Percentiles rank a stretch among this genome's conserved stretches.
These are phyloP conservation scores for Alternaria gansuensis DNA, from an alignment of 2,329 filamentous ascomycete genomes.

Conservation along the genomic window DNA sequence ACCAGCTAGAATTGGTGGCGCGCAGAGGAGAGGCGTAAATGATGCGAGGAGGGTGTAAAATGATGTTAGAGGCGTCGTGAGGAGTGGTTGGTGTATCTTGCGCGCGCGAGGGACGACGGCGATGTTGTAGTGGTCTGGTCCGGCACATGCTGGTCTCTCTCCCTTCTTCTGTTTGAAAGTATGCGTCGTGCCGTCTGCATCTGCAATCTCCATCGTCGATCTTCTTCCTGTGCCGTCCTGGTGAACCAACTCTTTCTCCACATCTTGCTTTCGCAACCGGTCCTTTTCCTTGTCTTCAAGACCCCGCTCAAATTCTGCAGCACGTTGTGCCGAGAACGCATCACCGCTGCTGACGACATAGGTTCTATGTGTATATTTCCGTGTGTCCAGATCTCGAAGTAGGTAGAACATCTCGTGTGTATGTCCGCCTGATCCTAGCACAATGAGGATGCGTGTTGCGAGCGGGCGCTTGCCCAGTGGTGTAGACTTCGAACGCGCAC, in stretches of 20 bases:
- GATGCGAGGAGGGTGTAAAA: constrained; percentile 72
- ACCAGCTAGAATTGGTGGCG: constrained; percentile 30
- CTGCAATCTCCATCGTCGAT: constrained; percentile 12
- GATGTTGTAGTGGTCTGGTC: constrained; percentile 66
- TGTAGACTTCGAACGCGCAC: constrained; percentile 33
- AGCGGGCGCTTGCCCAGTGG: constrained; percentile 38
- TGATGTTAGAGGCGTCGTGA: constrained; percentile 75
- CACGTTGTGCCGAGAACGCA: constrained; percentile 70
- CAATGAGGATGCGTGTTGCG: constrained; percentile 73
- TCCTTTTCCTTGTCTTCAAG: constrained; percentile 35
- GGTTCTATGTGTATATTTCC: constrained; percentile 69
- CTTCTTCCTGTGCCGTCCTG: neutral
- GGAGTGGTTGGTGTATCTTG: constrained; percentile 79
- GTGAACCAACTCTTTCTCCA: constrained; percentile 2
- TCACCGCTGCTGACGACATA: constrained; percentile 86
- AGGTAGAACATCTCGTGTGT: constrained; percentile 94
- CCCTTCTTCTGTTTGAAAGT: constrained; percentile 1
- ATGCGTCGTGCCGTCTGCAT: constrained; percentile 11
- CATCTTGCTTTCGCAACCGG: constrained; percentile 5
- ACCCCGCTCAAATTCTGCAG: constrained; percentile 68
- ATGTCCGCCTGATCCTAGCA: constrained; percentile 93
- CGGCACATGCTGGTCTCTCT: constrained; percentile 22
- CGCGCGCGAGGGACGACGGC: constrained; percentile 77
- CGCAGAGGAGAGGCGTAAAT: constrained; percentile 63
- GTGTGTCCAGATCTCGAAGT: constrained; percentile 66